Evolutionary conservation across 441 rosid genomes (phyloP), one percentile per base, ranked within the genome.

Genomic region (Dalechampia spathulata): DNA sequence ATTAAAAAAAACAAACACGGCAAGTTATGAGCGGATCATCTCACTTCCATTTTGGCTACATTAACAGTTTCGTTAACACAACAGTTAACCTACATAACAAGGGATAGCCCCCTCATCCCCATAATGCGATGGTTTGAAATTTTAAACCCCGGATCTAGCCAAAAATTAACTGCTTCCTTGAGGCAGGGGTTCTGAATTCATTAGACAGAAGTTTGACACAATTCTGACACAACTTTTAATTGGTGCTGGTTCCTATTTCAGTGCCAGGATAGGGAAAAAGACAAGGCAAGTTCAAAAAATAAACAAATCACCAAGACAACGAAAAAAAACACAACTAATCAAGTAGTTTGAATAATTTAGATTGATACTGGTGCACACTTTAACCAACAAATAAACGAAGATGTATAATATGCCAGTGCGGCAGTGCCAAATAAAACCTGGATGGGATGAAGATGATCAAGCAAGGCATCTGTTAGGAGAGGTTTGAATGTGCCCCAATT

Each of bases 361-460:
- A n/a, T n/a, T 9, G 16, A 48, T 12, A 36, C 11, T 22, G 45
- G 15, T 7, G 36, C 27, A 45, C 51, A 25, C 7, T 2, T 17
- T 17, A 50, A 4, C 19, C 9, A n/a, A 7, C 32, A n/a, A 20
- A 42, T 12, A 58, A 10, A 47, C 16, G 17, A 38, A 19, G 17
- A 39, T n/a, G n/a, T n/a, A n/a, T n/a, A n/a, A n/a, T n/a, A n/a
- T n/a, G n/a, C n/a, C n/a, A n/a, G n/a, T n/a, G n/a, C n/a, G n/a
- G n/a, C n/a, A n/a, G n/a, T n/a, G n/a, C n/a, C n/a, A 13, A 7
- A 5, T 25, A 13, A 54, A 60, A 86, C 96, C 96, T 92, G 99
- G 62, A 92, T 85, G 52, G 96, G 99, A 72, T 78, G 75, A 49
- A 92, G 75, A 72, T 88, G 96, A 52, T 83, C 95, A 64, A 83